Evolutionary conservation across 495 filamentous ascomycete species (phyloP).

Genomic region (Mytilinidion resinicola): DNA sequence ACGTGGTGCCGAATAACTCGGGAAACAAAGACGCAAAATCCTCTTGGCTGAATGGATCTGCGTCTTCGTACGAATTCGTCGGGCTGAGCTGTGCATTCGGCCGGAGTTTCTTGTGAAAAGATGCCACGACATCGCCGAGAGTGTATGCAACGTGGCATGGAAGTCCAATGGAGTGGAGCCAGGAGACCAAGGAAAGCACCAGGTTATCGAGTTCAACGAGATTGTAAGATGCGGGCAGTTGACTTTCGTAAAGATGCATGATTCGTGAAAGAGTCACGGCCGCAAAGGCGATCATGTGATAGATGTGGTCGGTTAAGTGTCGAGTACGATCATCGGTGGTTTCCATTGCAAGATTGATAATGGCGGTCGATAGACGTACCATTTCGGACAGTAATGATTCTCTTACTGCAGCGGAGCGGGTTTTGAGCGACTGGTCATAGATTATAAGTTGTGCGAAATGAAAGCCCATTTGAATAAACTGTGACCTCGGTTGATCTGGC

Average conservation of each 20-base stretch:
- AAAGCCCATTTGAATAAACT: constrained; percentile 46
- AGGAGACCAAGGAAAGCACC: constrained; percentile 35
- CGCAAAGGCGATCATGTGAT: constrained; percentile 46
- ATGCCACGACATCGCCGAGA: constrained; percentile 37
- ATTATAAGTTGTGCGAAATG: constrained; percentile 43
- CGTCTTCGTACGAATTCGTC: constrained; percentile 11
- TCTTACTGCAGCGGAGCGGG: constrained; percentile 32
- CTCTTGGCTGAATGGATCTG: constrained; percentile 12
- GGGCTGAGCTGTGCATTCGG: constrained; percentile 15
- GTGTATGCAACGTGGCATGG: constrained; percentile 44
- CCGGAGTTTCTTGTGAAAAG: constrained; percentile 26
- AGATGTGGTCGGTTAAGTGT: constrained; percentile 45
- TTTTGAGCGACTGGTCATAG: constrained; percentile 41
- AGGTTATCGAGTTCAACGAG: constrained; percentile 34
- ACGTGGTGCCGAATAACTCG: constrained; percentile 9
- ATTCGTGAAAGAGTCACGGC: constrained; percentile 42
- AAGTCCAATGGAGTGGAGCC: constrained; percentile 42
- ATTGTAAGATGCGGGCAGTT: constrained; percentile 30
- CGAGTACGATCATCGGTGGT: constrained; percentile 42
- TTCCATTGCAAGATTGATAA: constrained; percentile 44
- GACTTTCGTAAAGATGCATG: constrained; percentile 36
- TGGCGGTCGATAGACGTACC: constrained; percentile 39
- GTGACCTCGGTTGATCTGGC: constrained; percentile 43
- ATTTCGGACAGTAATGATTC: constrained; percentile 42
- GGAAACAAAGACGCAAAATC: constrained; percentile 20